Conservation (phyloP, 2,329 filamentous ascomycete genomes). For the Clarireedia homoeocarpa region DNA sequence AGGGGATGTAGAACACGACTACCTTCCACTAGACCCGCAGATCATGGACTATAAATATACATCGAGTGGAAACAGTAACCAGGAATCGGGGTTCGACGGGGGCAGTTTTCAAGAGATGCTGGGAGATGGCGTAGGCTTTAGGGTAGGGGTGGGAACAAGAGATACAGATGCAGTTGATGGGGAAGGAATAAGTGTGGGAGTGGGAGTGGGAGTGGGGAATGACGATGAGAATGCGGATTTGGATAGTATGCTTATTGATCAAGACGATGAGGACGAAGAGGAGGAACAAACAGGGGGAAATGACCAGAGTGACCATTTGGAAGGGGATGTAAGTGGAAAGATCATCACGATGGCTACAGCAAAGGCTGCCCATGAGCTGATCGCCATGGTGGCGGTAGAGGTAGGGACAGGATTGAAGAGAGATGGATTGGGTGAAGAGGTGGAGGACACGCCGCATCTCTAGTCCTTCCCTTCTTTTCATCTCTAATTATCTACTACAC, state of each 20-base stretch:
- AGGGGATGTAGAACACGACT: constrained; percentile 14
- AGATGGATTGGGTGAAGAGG: background rate
- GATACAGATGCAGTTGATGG: background rate
- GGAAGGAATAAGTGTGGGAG: background rate
- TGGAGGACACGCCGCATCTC: background rate
- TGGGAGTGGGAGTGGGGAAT: background rate
- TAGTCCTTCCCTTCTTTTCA: too few relatives aligned
- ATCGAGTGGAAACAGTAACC: constrained; percentile 7
- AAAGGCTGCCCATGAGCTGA: background rate
- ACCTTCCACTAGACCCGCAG: constrained; percentile 50
- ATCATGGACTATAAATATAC: constrained; percentile 42
- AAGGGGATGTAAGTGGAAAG: background rate
- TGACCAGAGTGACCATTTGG: background rate
- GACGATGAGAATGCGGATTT: constrained; percentile 20
- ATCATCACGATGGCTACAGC: background rate
- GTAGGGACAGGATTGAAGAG: background rate
- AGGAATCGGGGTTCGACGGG: constrained; percentile 11
- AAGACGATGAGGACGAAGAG: constrained; percentile 21
- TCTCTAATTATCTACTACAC: too few relatives aligned
- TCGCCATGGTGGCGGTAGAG: background rate
- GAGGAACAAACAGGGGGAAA: constrained; percentile 2
- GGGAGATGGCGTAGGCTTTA: background rate
- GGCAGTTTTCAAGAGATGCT: constrained; percentile 21
- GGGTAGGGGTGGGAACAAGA: too few relatives aligned
- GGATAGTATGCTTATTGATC: constrained; percentile 26